Base-by-base conservation (phyloP, 306 rosid genomes). In the Alnus rubra region DNA sequence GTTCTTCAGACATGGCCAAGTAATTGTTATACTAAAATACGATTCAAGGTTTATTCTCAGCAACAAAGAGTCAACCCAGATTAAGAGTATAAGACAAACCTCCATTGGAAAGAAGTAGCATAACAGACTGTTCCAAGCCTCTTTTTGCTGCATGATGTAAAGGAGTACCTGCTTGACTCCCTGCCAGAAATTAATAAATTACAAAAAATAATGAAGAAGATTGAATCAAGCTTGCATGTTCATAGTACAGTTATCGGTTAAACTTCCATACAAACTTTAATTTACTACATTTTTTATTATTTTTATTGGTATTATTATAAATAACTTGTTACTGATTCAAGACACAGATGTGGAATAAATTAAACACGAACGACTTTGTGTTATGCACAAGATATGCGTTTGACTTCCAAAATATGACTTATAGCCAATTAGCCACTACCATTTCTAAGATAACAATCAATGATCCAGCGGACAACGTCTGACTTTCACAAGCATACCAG, bases 81-180 rank as follows among this genome's bases (percentile, higher is more conserved):
- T 44, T 33, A 5, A 73, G 5, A 51, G 28, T 2, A 33, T 9
- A 55, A 53, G 42, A 73, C 74, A 52, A 28, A 74, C 83, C 83
- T 80, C 83, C 78, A 52, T 45, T 49, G 44, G 83, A 80, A 28
- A 80, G 68, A 65, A 80, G 79, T 39, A 80, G 47, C 68, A 13
- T 9, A 39, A 80, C 74, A 12, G 69, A 63, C 68, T 7, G 45
- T 39, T 52, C 74, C 63, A 80, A 58, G 47, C 83, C 79, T 53
- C 33, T 42, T 65, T 63, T 64, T 16, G 69, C 83, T 5, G 79
- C 83, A 52, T 80, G 83, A 70, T 80, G 83, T 68, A 74, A 80
- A 74, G 83, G 83, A 35, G 83, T 74, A 47, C 83, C 83, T 1
- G 67, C 78, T 51, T 65, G 74, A 73, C 69, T 45, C 48, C 83